Conservation (phyloP, 768 basidiomycete species). For the Lentinula edodes region DNA sequence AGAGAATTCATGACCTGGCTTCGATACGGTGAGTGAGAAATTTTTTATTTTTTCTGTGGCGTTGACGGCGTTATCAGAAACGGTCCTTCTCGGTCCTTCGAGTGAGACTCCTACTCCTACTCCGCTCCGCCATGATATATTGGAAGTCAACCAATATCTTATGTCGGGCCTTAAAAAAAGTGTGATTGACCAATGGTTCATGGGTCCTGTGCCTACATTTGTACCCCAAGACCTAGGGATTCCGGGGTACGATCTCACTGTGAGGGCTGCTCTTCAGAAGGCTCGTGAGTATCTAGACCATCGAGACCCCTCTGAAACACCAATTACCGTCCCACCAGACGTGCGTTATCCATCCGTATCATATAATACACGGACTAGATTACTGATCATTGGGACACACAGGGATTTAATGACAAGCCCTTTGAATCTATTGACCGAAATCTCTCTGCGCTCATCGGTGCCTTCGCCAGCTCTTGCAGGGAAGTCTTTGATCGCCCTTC, state of each 20-base stretch:
- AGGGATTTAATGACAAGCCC: conserved; percentile 46
- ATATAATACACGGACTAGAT: neutral
- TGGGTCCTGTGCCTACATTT: conserved; percentile 54
- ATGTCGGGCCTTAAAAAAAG: conserved; percentile 64
- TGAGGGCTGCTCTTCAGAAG: conserved; percentile 38
- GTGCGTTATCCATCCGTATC: neutral
- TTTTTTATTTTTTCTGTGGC: neutral
- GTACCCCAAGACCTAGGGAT: conserved; percentile 44
- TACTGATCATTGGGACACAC: conserved; percentile 12
- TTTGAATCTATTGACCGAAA: conserved; percentile 60
- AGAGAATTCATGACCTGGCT: conserved; percentile 78
- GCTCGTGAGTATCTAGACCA: conserved; percentile 40
- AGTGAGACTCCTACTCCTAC: conserved; percentile 43
- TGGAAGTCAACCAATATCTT: conserved; percentile 80
- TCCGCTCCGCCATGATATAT: conserved; percentile 59
- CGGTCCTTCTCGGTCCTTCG: conserved; percentile 43
- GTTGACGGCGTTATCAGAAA: conserved; percentile 28
- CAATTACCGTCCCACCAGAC: neutral
- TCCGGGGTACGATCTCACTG: conserved; percentile 25
- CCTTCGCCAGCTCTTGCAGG: conserved; percentile 56
- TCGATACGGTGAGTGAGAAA: conserved; percentile 51
- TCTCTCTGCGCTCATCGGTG: conserved; percentile 57
- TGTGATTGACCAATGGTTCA: conserved; percentile 77
- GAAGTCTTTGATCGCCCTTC: conserved; percentile 58
- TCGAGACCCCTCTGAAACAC: conserved; percentile 25